phyloP scores from a whole-genome alignment of 2,329 filamentous ascomycete species.

The Chalara sp. region DNA sequence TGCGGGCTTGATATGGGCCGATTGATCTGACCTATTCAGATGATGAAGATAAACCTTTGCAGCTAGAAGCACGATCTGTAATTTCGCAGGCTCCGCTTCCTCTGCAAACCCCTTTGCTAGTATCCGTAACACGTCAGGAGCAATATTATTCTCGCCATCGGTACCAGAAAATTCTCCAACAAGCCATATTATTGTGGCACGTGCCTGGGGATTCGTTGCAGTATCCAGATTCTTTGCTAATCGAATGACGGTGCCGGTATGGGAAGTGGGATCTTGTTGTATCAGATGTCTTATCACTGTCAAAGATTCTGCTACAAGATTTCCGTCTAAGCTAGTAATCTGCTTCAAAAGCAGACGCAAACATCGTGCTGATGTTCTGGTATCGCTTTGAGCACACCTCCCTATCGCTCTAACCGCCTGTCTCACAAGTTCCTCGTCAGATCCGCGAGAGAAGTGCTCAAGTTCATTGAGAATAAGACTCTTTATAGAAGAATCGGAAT shows the following conservation, averaged over 20 bases:
- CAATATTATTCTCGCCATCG: constrained; percentile 79
- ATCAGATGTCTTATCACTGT: constrained; percentile 95
- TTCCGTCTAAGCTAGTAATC: constrained; percentile 81
- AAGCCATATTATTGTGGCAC: constrained; percentile 95
- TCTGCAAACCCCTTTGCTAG: constrained; percentile 76
- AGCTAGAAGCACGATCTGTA: constrained; percentile 85
- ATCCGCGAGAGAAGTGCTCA: constrained; percentile 79
- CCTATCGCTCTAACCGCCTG: constrained; percentile 92
- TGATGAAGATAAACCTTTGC: constrained; percentile 96
- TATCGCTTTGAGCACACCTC: constrained; percentile 77
- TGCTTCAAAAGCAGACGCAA: constrained; percentile 77
- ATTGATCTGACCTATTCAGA: constrained; percentile 56
- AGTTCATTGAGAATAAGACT: constrained; percentile 86
- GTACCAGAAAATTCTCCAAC: constrained; percentile 87
- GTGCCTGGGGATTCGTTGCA: constrained; percentile 77
- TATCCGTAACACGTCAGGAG: constrained; percentile 84
- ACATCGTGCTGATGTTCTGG: constrained; percentile 67
- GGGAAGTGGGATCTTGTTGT: constrained; percentile 76
- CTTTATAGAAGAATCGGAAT: constrained; percentile 69
- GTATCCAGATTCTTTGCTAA: constrained; percentile 88
- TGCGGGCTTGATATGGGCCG: constrained; percentile 25
- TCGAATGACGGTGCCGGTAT: constrained; percentile 78
- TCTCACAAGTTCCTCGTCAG: constrained; percentile 71
- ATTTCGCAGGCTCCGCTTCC: constrained; percentile 79
- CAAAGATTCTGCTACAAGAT: constrained; percentile 82